phyloP scores from a whole-genome alignment of 2,329 filamentous ascomycete genomes.

The Periglandula ipomoeae region DNA sequence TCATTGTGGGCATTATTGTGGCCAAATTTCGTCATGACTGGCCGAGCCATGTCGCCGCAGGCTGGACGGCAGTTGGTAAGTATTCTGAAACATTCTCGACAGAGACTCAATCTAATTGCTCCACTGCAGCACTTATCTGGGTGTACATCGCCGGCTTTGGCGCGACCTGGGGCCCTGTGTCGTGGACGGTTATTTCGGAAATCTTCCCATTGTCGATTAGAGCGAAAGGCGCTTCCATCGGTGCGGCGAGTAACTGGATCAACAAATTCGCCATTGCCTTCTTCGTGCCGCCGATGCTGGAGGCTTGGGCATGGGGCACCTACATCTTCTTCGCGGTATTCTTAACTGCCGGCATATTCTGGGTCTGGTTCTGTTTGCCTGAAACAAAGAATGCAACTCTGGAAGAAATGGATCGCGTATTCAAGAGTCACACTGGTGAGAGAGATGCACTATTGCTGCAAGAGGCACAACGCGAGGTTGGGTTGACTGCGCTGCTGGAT shows the following conservation, averaged over 20 bases:
- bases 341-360: slow-evolving; percentile 48
- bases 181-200: slow-evolving; percentile 66
- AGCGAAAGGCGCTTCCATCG: slow-evolving; percentile 62
- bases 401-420: slow-evolving; percentile 56
- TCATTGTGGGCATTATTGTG: slow-evolving; percentile 31
- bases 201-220: slow-evolving; percentile 60
- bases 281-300: slow-evolving; percentile 59
- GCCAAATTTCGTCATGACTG: slow-evolving; percentile 28
- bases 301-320: slow-evolving; percentile 50
- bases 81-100: not conserved
- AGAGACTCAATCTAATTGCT: not conserved
- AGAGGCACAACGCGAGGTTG: slow-evolving; percentile 16
- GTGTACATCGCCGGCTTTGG: slow-evolving; percentile 42
- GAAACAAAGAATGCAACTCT: slow-evolving; percentile 59
- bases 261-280: slow-evolving; percentile 61
- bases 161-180: slow-evolving; percentile 35
- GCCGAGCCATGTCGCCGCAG: slow-evolving; percentile 26
- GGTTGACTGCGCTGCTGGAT: slow-evolving; percentile 11
- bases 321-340: slow-evolving; percentile 61
- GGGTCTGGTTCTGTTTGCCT: slow-evolving; percentile 53
- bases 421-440: slow-evolving; percentile 31
- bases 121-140: slow-evolving; percentile 20
- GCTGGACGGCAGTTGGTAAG: slow-evolving; percentile 17
- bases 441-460: slow-evolving; percentile 15
- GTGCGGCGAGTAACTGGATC: slow-evolving; percentile 64